Conservation (phyloP, 116 monocot species). For the Papilionanthe hybrid region DNA sequence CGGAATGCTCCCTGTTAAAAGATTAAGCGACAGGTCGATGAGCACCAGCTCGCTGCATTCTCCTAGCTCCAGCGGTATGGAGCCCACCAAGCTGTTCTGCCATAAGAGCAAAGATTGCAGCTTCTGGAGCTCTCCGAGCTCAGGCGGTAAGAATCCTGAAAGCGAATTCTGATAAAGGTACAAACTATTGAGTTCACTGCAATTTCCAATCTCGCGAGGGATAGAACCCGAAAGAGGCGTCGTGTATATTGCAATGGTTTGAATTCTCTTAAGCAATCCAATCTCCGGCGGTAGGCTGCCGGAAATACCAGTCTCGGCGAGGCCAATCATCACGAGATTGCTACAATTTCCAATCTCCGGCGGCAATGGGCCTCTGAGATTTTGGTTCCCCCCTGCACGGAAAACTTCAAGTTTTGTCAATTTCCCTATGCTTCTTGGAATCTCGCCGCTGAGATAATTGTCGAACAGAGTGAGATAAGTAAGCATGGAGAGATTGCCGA, state of each 20-base stretch:
- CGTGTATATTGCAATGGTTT: constrained; percentile 84
- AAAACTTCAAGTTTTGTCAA: constrained; percentile 60
- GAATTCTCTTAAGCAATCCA: constrained; percentile 50
- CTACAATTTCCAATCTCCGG: constrained; percentile 82
- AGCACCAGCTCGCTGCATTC: constrained; percentile 43
- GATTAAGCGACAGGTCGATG: constrained; percentile 74
- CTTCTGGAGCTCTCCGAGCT: constrained; percentile 53
- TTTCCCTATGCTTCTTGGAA: constrained; percentile 59
- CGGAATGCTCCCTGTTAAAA: constrained; percentile 60
- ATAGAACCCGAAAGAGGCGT: constrained; percentile 69
- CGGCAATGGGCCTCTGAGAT: constrained; percentile 59
- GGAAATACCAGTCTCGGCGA: constrained; percentile 79
- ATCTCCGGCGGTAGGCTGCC: constrained; percentile 59
- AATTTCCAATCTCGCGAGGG: constrained; percentile 72
- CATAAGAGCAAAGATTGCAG: constrained; percentile 75
- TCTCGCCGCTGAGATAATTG: constrained; percentile 57
- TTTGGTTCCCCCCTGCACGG: constrained; percentile 80
- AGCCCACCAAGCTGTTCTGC: constrained; percentile 75
- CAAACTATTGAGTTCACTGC: constrained; percentile 55
- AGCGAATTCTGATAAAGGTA: constrained; percentile 87
- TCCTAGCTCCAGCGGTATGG: constrained; percentile 71
- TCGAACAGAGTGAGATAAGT: constrained; percentile 61
- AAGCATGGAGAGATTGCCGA: constrained; percentile 65
- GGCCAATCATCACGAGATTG: constrained; percentile 57
- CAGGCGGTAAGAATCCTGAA: constrained; percentile 56